Percentiles rank a stretch among this genome's conserved stretches.
Conservation (phyloP, 1,139 yeast genomes). For the Suhomyces atakaporum region DNA sequence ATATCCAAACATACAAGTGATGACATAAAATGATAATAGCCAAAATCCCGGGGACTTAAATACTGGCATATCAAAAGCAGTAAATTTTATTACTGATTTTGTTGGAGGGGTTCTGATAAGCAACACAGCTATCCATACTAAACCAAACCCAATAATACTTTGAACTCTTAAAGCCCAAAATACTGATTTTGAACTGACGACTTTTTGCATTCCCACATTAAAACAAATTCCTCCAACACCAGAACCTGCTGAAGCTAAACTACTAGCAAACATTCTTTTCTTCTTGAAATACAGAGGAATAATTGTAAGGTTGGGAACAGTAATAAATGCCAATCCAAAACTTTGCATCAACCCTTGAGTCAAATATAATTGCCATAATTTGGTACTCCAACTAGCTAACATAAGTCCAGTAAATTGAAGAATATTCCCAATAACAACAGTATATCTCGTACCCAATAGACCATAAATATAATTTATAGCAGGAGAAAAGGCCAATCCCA, state of each 20-base stretch:
- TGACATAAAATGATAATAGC: slow-evolving; percentile 27
- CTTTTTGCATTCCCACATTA: slow-evolving; percentile 33
- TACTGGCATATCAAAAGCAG: slow-evolving; percentile 25
- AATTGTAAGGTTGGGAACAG: slow-evolving; percentile 46
- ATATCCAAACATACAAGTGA: slow-evolving; percentile 41
- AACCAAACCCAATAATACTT: slow-evolving; percentile 31
- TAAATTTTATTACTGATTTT: slow-evolving; percentile 23
- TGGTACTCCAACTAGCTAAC: slow-evolving; percentile 54
- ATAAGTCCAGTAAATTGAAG: slow-evolving; percentile 52
- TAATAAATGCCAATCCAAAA: slow-evolving; percentile 48
- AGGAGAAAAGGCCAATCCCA: slow-evolving; percentile 38
- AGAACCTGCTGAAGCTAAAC: slow-evolving; percentile 60
- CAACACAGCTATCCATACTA: slow-evolving; percentile 27
- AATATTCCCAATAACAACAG: slow-evolving; percentile 45
- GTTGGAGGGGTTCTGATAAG: slow-evolving; percentile 27
- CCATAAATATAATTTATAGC: slow-evolving; percentile 43
- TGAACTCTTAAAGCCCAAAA: slow-evolving; percentile 47
- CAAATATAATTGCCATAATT: slow-evolving; percentile 53
- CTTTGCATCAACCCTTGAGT: slow-evolving; percentile 56
- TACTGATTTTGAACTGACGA: slow-evolving; percentile 23
- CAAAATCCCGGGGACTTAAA: slow-evolving; percentile 32
- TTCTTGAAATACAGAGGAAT: slow-evolving; percentile 63
- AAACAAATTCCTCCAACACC: slow-evolving; percentile 60
- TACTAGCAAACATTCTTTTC: slow-evolving; percentile 57
- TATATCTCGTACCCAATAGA: slow-evolving; percentile 38